These are phyloP conservation scores for Xanthoconium purpureum DNA, from an alignment of 768 basidiomycete genomes.

Conservation along the genomic window DNA sequence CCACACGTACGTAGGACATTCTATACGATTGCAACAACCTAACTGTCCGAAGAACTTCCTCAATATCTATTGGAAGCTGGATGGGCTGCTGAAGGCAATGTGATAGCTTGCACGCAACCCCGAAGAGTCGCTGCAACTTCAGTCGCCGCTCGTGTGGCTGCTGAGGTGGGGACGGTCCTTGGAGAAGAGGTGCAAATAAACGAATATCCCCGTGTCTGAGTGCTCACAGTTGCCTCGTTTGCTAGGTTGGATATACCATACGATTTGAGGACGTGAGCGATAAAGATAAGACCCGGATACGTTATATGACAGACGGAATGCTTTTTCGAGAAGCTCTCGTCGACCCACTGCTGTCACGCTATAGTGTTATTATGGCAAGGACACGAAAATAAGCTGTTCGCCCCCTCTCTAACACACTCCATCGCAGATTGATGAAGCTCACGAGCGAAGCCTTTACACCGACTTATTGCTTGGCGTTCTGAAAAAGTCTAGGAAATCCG, in stretches of 20 bases:
- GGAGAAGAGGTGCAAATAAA: conserved; percentile 71
- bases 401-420: neutral
- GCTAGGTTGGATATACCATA: conserved; percentile 93
- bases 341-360: conserved; percentile 88
- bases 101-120: conserved; percentile 92
- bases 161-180: conserved; percentile 84
- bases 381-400: neutral
- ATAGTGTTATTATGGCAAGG: conserved; percentile 92
- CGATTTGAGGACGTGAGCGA: conserved; percentile 92
- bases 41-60: conserved; percentile 68
- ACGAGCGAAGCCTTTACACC: conserved; percentile 94
- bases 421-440: conserved; percentile 89
- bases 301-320: conserved; percentile 98
- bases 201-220: neutral
- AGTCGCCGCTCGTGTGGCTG: conserved; percentile 85
- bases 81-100: conserved; percentile 80
- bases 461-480: conserved; percentile 88
- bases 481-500: conserved; percentile 66
- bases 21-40: neutral
- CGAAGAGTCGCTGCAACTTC: conserved; percentile 93
- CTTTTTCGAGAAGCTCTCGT: conserved; percentile 91
- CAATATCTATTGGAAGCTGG: conserved; percentile 93
- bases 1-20: conserved; percentile 69
- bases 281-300: conserved; percentile 81
- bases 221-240: conserved; percentile 7